Evolutionary conservation across 164 flowering plant species (phyloP).

Genomic region (Dillenia turbinata): DNA sequence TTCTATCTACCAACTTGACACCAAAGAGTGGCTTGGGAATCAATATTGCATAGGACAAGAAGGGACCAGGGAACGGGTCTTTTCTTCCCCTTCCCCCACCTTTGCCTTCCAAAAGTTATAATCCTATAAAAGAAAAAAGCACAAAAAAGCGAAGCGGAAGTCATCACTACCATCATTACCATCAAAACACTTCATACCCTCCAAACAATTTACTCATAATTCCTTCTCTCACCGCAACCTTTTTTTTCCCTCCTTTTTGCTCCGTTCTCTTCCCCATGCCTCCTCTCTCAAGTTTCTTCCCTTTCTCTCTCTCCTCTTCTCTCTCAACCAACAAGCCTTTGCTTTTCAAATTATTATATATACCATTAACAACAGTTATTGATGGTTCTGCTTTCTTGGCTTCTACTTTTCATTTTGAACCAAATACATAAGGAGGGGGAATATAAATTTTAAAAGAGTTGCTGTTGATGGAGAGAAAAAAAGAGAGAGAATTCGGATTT

Average conservation of each 20-base stretch:
- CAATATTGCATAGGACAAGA: too few relatives aligned
- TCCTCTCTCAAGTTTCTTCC: constrained; percentile 7
- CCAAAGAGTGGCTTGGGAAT: too few relatives aligned
- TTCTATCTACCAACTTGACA: too few relatives aligned
- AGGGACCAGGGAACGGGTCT: too few relatives aligned
- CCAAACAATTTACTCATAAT: constrained; percentile 13
- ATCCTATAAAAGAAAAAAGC: background rate
- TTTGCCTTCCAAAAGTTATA: too few relatives aligned
- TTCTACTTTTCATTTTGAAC: constrained; percentile 1
- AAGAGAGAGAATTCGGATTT: background rate
- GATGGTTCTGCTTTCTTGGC: constrained; percentile 1
- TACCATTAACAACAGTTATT: background rate
- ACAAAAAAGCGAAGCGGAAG: constrained; percentile 10
- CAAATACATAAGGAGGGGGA: background rate
- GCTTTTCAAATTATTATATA: constrained; percentile 2
- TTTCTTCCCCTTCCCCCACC: too few relatives aligned
- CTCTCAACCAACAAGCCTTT: background rate
- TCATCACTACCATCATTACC: constrained; percentile 29
- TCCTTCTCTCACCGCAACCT: too few relatives aligned
- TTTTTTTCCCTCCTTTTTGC: too few relatives aligned
- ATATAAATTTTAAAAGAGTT: background rate
- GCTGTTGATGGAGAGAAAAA: constrained; percentile 5
- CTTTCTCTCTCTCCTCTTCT: constrained; percentile 7
- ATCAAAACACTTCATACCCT: constrained; percentile 22
- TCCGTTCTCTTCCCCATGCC: constrained; percentile 7